Base-by-base conservation (phyloP, 2,329 filamentous ascomycete genomes). In the Arthroderma sp. region DNA sequence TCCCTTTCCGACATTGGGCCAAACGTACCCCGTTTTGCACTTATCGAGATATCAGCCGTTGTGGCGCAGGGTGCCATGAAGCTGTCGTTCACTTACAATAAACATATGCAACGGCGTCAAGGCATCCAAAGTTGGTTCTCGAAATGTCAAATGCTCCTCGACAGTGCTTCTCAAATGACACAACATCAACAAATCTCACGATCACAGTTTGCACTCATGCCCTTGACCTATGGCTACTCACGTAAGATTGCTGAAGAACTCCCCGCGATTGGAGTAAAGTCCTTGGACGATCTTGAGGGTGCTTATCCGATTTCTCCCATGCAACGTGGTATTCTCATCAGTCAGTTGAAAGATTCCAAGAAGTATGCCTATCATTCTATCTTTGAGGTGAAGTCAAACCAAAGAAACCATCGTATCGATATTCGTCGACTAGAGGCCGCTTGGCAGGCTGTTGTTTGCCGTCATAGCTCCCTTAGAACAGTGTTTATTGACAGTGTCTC, bases 301-400 rank as follows among this genome's bases (percentile, higher is more conserved):
- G 65, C 68, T n/a, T 72, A 71, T 33, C 67, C 68, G 33, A 70
- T 66, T 53, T 71, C 70, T 4, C 65, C 70, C 4, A 66, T 71
- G 59, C 70, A 72, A 39, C 69, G 71, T 38, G 70, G 70, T 28
- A 66, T 72, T 7, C 59, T 72, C 11, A 65, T 73, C 31, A 72
- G 69, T 51, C 70, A 72, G 54, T 63, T 70, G 4, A 68, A 69
- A 4, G 67, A 71, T 41, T 66, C 68, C 19, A 61, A 62, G 31
- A 67, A 66, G 9, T 72, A 72, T 58, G 68, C 70, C 57, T 71
- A 70, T 57, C 65, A 71, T 51, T 68, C 64, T 2, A 61, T 71
- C 17, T 71, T 71, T 39, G 69, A 72, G 53, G 64, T 71, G 17
- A 66, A 60, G 17, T 61, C 65, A 54, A 41, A 57, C 58, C 55